Percentiles rank a stretch among this genome's conserved stretches.
phyloP scores from a whole-genome alignment of 345 rosid species.

The Bretschneidera sinensis region DNA sequence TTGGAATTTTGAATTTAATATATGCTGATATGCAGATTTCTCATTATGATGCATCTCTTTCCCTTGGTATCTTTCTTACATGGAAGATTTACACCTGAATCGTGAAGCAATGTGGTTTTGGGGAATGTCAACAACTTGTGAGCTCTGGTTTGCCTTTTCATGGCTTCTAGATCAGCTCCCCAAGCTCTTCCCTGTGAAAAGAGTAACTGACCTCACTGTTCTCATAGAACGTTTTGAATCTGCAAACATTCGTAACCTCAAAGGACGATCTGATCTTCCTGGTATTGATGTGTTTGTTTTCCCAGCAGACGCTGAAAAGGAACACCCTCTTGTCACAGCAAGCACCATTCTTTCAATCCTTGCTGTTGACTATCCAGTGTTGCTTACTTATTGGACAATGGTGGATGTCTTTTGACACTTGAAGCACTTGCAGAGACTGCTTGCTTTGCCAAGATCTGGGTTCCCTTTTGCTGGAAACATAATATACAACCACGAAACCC shows the following conservation, averaged over 20 bases:
- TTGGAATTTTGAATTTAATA: conserved; percentile 1
- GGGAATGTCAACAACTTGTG: conserved; percentile 71
- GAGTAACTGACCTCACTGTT: conserved; percentile 61
- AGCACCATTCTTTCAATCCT: conserved; percentile 70
- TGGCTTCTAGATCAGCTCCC: conserved; percentile 80
- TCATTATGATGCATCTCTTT: conserved; percentile 46
- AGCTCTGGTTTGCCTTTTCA: conserved; percentile 78
- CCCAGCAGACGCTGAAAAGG: conserved; percentile 79
- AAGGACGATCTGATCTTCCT: conserved; percentile 74
- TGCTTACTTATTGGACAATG: conserved; percentile 76
- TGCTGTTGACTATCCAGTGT: conserved; percentile 71
- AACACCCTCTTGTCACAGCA: conserved; percentile 77
- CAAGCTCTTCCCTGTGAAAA: conserved; percentile 74
- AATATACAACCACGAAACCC: conserved; percentile 70
- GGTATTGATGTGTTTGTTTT: conserved; percentile 76
- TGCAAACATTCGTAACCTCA: conserved; percentile 67
- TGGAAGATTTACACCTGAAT: conserved; percentile 73
- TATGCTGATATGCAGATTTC: conserved; percentile 34
- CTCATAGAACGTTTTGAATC: conserved; percentile 62
- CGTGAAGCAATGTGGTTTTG: conserved; percentile 72
- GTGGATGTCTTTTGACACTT: conserved; percentile 65
- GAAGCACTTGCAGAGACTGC: conserved; percentile 80
- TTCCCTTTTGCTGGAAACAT: conserved; percentile 75
- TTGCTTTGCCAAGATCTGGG: conserved; percentile 72
- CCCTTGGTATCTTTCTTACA: conserved; percentile 60